Evolutionary conservation across 2,329 filamentous ascomycete species (phyloP), one percentile per base, ranked within the genome.

Genomic region (Bipolaris zeicola): DNA sequence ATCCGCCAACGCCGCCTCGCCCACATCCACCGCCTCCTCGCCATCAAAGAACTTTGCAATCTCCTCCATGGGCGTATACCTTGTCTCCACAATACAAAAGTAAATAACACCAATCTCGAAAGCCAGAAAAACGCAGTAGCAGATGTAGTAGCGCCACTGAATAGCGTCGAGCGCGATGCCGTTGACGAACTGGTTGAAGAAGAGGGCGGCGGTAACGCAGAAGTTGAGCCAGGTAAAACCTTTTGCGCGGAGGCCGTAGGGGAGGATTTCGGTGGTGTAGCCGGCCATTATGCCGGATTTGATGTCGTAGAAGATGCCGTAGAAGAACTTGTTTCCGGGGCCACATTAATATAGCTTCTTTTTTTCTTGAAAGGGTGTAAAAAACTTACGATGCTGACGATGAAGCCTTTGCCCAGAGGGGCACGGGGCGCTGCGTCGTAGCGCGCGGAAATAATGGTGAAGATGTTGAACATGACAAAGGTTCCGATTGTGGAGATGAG

Each of bases 401-500:
- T 53, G 39, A 61, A 56, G 11, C 38, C 55, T 18, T 53, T 44
- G 1, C 55, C 50, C 2, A 56, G 55, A 26, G 42, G 43, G 6
- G 52, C 43, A 26, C 24, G 26, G 1, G 58, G 55, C 18, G 33
- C 45, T 22, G 47, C 44, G 6, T 56, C 58, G 28, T 59, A 63
- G 2, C 58, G 48, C 6, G 75, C 79, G 3, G 57, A 57, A 8
- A 60, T 5, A 13, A 77, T 76, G 0, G 78, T 80, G 64, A 77
- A 76, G 52, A 79, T 64, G 41, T 78, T 72, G 61, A 79, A 81
- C 0, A 71, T 68, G 34, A 74, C 60, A 6, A 80, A 61, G 75
- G 81, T 82, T 26, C 79, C 79, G 6, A 65, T 64, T 10, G 75
- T 76, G 6, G 77, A 77, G 24, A 73, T 60, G 5, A 82, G 65